Percentiles rank a stretch among this genome's conserved stretches.
These are phyloP conservation scores for Blakeslea trispora DNA, from an alignment of 371 early-diverging fungal species.

Conservation along the genomic window DNA sequence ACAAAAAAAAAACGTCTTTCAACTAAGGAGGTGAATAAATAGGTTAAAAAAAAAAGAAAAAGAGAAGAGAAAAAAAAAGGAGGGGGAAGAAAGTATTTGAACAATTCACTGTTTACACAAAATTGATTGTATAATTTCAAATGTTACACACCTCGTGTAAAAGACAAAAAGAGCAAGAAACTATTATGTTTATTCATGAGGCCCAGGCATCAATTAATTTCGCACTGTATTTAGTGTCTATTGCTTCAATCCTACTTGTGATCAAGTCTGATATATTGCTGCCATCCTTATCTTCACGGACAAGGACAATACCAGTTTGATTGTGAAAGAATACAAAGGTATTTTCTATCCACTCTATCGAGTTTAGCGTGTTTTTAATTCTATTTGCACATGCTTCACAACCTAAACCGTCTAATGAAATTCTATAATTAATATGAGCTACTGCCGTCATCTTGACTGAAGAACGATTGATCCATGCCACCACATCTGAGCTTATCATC, in stretches of 20 bases:
- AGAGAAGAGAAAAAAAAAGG: conserved; percentile 1
- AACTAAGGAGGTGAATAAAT: neutral
- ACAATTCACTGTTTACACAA: conserved; percentile 12
- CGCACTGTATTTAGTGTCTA: conserved; percentile 24
- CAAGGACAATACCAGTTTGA: conserved; percentile 28
- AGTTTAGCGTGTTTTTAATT: conserved; percentile 36
- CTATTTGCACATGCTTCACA: conserved; percentile 57
- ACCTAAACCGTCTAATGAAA: conserved; percentile 47
- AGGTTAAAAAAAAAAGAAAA: conserved; percentile 7
- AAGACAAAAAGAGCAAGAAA: neutral
- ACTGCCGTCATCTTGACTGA: conserved; percentile 1
- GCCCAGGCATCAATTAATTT: conserved; percentile 16
- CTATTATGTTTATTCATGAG: conserved; percentile 5
- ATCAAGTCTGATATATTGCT: neutral
- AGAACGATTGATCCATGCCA: conserved; percentile 19
- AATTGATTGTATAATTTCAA: conserved; percentile 3
- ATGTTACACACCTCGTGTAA: conserved; percentile 10
- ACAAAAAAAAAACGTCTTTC: conserved; percentile 4
- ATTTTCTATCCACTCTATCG: conserved; percentile 27
- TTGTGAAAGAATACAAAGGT: conserved; percentile 46
- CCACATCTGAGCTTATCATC: conserved; percentile 42
- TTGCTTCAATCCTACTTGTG: conserved; percentile 10
- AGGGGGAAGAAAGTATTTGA: conserved; percentile 6
- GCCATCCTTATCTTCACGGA: neutral
- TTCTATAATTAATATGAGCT: conserved; percentile 23